These are phyloP conservation scores for Ballota nigra DNA, from an alignment of 257 asterid species.

Conservation along the genomic window DNA sequence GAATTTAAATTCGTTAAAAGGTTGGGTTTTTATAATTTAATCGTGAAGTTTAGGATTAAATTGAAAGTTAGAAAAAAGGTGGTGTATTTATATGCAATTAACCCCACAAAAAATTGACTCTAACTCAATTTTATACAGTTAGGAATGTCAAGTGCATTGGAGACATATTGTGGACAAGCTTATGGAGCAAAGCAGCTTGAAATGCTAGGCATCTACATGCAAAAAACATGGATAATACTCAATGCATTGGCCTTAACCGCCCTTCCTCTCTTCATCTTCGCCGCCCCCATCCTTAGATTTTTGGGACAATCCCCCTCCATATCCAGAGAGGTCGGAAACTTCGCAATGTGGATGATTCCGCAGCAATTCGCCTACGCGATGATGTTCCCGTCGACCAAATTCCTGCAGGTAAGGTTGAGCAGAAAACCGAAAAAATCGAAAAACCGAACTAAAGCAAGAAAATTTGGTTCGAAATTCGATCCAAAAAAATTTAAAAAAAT, in stretches of 20 bases:
- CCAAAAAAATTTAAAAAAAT: too few species aligned
- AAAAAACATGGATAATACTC: conserved; percentile 50
- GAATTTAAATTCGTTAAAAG: too few species aligned
- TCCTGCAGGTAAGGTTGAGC: too few species aligned
- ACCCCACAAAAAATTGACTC: too few species aligned
- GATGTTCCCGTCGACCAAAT: conserved; percentile 41
- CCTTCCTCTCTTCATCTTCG: conserved; percentile 37
- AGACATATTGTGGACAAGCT: conserved; percentile 72
- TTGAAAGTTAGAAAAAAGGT: too few species aligned
- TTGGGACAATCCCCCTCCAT: conserved; percentile 43
- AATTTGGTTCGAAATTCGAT: too few species aligned
- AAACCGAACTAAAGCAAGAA: too few species aligned
- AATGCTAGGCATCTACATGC: conserved; percentile 54
- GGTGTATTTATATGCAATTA: too few species aligned
- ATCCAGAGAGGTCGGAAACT: conserved; percentile 40
- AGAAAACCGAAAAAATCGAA: too few species aligned
- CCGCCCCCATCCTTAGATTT: conserved; percentile 33
- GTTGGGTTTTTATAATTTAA: too few species aligned
- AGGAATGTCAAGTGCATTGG: conserved; percentile 68
- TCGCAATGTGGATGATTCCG: conserved; percentile 55
- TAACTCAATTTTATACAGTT: conserved; percentile 30
- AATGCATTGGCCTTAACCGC: conserved; percentile 21
- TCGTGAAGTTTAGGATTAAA: too few species aligned
- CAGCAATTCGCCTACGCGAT: conserved; percentile 59
- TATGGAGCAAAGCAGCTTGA: conserved; percentile 47